Base-by-base conservation (phyloP, 116 monocot species). In the Phalaenopsis hybrid region DNA sequence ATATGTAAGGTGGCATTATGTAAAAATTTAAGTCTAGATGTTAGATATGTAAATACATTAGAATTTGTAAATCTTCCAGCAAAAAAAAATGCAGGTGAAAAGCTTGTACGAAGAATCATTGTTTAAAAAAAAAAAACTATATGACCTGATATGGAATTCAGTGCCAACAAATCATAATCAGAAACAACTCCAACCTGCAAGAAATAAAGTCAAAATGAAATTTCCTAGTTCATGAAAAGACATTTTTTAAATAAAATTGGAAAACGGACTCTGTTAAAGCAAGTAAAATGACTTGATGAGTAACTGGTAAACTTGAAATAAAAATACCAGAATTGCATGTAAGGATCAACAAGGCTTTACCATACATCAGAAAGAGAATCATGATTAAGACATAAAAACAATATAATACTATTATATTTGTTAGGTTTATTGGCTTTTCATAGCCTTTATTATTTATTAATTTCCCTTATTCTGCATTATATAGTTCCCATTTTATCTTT, bases 91-190 rank as follows among this genome's bases (percentile, higher is more conserved):
- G 41, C 1, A 41, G 41, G 25, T 21, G 67, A 67, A 28, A 67
- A 67, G 8, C 2, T 41, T 4, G 15, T 67, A 67, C 59, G n/a
- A 16, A 59, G 3, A 23, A 67, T 67, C 8, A 23, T 67, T 67
- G 67, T 25, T 67, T 9, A 6, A 11, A 67, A 67, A 65, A 52
- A 51, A 55, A 11, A 2, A 67, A 25, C 21, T 41, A 3, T 15
- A 33, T 20, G 17, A 90, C 90, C 90, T 90, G 90, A 90, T 77
- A 90, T 86, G 18, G 90, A 90, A 74, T 90, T 88, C 43, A 90
- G 45, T 44, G 90, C 90, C 77, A 90, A 76, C 77, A 90, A 84
- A 84, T 90, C 90, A 84, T 90, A 90, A 86, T 88, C 90, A 79
- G 90, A 90, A 51, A 90, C 90, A 21, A 90, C 82, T 50, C 90